Percentiles rank a stretch among this genome's conserved stretches.
Evolutionary conservation across 805 yeast species (phyloP).

Genomic region (Monosporozyma aerobia): DNA sequence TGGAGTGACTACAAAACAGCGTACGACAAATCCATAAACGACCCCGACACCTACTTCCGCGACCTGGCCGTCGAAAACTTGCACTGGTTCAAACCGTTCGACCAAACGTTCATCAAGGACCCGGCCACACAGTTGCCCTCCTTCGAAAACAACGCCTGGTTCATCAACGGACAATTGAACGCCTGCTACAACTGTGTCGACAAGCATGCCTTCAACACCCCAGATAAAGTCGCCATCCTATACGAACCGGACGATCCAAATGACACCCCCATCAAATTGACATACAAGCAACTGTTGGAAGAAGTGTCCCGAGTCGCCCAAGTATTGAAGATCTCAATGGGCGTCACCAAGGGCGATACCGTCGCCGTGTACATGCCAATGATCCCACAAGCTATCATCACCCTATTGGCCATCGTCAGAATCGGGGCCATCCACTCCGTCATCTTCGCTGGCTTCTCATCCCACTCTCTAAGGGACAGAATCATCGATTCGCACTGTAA

Average conservation of each 20-base stretch:
- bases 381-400: conserved; percentile 71
- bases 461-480: conserved; percentile 63
- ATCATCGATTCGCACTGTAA: conserved; percentile 63
- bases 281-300: conserved; percentile 62
- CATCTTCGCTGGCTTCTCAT: conserved; percentile 76
- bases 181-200: conserved; percentile 79
- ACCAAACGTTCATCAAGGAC: conserved; percentile 38
- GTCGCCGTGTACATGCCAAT: conserved; percentile 82
- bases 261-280: conserved; percentile 40
- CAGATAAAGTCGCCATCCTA: conserved; percentile 63
- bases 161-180: conserved; percentile 68
- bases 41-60: conserved; percentile 77
- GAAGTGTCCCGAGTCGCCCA: conserved; percentile 67
- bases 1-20: conserved; percentile 59
- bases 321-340: conserved; percentile 48
- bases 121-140: conserved; percentile 28
- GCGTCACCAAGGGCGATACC: conserved; percentile 72
- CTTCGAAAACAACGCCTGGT: conserved; percentile 58
- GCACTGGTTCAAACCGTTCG: conserved; percentile 73
- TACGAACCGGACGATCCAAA: conserved; percentile 74
- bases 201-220: conserved; percentile 64
- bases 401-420: conserved; percentile 69
- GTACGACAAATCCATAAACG: conserved; percentile 65
- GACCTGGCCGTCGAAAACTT: conserved; percentile 62
- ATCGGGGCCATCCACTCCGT: conserved; percentile 82